These are phyloP conservation scores for Trametes elegans DNA, from an alignment of 768 basidiomycete genomes.

Conservation along the genomic window DNA sequence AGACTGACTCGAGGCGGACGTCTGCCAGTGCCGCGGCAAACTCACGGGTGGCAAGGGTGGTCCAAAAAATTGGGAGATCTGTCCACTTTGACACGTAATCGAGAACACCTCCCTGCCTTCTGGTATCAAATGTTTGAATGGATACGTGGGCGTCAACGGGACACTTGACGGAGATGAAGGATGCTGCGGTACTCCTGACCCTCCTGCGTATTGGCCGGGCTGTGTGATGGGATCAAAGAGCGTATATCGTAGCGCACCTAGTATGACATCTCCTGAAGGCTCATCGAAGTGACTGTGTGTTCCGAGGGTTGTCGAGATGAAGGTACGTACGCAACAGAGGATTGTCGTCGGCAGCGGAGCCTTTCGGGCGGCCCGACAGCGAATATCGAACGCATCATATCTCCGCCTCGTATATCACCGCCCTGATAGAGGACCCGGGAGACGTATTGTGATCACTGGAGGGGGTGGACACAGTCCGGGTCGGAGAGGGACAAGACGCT, in stretches of 20 bases:
- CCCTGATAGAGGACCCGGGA: no score
- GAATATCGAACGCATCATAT: conserved; percentile 11
- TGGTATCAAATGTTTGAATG: conserved; percentile 4
- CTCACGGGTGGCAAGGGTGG: not conserved
- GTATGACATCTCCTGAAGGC: not conserved
- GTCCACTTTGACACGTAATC: conserved; percentile 10
- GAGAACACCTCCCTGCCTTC: conserved; percentile 5
- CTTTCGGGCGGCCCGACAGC: not conserved
- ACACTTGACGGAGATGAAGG: conserved; percentile 15
- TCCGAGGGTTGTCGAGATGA: not conserved
- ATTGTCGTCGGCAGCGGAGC: not conserved
- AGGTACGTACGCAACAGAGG: not conserved
- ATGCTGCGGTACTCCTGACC: conserved; percentile 14
- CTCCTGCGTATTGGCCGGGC: not conserved
- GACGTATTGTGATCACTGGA: no score
- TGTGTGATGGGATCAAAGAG: not conserved
- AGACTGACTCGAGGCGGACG: conserved; percentile 6
- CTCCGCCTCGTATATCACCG: no score
- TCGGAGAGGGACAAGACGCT: no score
- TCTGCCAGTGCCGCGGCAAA: conserved; percentile 18
- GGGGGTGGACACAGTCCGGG: no score
- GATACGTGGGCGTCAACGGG: conserved; percentile 1
- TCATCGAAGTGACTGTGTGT: not conserved
- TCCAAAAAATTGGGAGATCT: not conserved
- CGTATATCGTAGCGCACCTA: no score